Evolutionary conservation across 2,329 filamentous ascomycete genomes (phyloP).

Genomic region (Cadophora gregata): DNA sequence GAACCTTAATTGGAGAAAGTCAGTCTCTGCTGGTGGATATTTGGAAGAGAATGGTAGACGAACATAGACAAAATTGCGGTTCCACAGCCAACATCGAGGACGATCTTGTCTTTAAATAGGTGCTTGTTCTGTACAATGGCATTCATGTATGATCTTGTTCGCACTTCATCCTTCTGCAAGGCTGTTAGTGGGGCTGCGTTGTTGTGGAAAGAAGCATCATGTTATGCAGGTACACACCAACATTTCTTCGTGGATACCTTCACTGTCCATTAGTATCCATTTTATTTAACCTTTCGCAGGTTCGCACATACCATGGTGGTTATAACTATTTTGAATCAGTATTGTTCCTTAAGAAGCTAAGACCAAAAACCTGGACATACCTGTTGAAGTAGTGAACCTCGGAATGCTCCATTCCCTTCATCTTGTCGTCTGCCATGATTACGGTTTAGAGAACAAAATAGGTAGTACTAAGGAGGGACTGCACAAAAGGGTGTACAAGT

Average conservation of each 20-base stretch:
- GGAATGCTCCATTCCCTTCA: slow-evolving; percentile 55
- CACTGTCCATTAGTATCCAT: slow-evolving; percentile 43
- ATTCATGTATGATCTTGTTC: slow-evolving; percentile 95
- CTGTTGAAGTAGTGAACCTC: slow-evolving; percentile 99
- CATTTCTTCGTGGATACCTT: slow-evolving; percentile 98
- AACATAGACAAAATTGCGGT: slow-evolving; percentile 99
- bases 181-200: slow-evolving; percentile 28
- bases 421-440: slow-evolving; percentile 59
- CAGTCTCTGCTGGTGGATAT: slow-evolving; percentile 18
- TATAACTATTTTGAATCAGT: slow-evolving; percentile 70
- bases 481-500: slow-evolving; percentile 17
- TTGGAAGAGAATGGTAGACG: slow-evolving; percentile 45
- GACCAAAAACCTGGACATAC: slow-evolving; percentile 53
- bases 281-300: slow-evolving; percentile 25
- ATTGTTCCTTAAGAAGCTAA: slow-evolving; percentile 2
- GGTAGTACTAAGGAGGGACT: slow-evolving; percentile 12
- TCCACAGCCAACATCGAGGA: slow-evolving; percentile 96
- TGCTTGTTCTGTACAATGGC: slow-evolving; percentile 97
- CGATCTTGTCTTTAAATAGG: slow-evolving; percentile 88
- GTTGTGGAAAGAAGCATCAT: slow-evolving; percentile 24
- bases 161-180: slow-evolving; percentile 92
- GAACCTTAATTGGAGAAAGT: slow-evolving; percentile 68
- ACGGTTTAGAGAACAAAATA: slow-evolving; percentile 19
- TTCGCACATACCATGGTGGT: slow-evolving; percentile 83
- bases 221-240: slow-evolving; percentile 67